phyloP scores from a whole-genome alignment of 179 eudicot species.

The Silene vulgaris region DNA sequence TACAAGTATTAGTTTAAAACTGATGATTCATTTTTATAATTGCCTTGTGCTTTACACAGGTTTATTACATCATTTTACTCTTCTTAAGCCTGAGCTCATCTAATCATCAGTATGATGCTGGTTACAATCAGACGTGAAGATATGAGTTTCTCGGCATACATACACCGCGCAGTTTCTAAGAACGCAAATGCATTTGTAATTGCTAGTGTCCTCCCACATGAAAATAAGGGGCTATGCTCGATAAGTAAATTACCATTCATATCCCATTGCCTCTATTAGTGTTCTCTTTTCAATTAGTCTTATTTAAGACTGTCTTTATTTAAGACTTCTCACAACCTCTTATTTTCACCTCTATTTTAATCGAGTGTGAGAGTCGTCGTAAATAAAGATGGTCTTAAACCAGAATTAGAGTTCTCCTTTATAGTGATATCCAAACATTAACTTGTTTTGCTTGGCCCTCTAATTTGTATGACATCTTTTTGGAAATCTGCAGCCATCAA shows the following conservation, averaged over 20 bases:
- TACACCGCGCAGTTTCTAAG: neutral
- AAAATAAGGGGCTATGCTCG: neutral
- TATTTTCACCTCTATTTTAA: too few species aligned
- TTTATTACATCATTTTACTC: neutral
- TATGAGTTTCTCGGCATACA: conserved; percentile 2
- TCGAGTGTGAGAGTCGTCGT: too few species aligned
- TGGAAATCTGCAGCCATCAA: neutral
- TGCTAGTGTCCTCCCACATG: neutral
- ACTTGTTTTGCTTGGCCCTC: neutral
- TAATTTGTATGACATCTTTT: neutral
- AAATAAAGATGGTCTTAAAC: neutral
- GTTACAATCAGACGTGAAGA: neutral
- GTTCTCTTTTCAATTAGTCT: neutral
- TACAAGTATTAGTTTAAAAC: neutral
- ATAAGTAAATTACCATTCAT: neutral
- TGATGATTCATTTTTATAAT: neutral
- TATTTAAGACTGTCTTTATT: too few species aligned
- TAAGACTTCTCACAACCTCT: too few species aligned
- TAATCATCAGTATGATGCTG: neutral
- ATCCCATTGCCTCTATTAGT: neutral
- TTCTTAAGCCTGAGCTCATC: neutral
- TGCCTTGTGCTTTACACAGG: neutral
- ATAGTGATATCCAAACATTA: too few species aligned
- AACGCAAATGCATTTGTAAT: neutral
- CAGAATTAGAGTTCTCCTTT: too few species aligned